Conservation (phyloP, 371 early-diverging fungal genomes). For the Vittaforma corneae region DNA sequence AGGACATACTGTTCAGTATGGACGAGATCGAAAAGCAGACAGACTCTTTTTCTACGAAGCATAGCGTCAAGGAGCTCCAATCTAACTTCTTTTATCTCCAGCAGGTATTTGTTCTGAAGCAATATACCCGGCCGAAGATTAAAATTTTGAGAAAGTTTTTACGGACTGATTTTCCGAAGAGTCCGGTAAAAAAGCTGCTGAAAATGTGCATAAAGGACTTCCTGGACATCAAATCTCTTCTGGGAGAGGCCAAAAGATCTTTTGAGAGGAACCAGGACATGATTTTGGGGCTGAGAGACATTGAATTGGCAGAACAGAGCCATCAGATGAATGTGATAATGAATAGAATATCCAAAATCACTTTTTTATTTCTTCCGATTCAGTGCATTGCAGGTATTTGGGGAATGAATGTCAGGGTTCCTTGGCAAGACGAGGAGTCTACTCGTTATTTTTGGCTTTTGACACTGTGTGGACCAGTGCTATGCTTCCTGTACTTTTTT, state of each 20-base stretch:
- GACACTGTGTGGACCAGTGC: neutral
- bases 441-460: constrained; percentile 36
- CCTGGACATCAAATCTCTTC: constrained; percentile 36
- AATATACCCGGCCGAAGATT: constrained; percentile 45
- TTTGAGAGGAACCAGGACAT: constrained; percentile 54
- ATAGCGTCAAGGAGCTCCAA: constrained; percentile 33
- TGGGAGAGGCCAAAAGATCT: constrained; percentile 41
- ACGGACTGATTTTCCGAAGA: constrained; percentile 30
- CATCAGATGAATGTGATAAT: constrained; percentile 54
- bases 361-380: constrained; percentile 53
- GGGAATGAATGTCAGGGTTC: constrained; percentile 58
- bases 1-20: constrained; percentile 49
- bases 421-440: constrained; percentile 21
- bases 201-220: constrained; percentile 24
- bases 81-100: constrained; percentile 44
- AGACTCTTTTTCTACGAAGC: too few relatives aligned
- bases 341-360: constrained; percentile 46
- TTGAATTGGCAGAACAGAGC: constrained; percentile 51
- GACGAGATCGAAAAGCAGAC: too few relatives aligned
- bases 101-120: constrained; percentile 31
- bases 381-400: constrained; percentile 55
- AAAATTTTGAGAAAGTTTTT: constrained; percentile 36
- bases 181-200: constrained; percentile 23
- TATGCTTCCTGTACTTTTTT: neutral
- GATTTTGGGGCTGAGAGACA: constrained; percentile 50